Evolutionary conservation across 768 basidiomycete genomes (phyloP).

Genomic region (Astraeus odoratus): DNA sequence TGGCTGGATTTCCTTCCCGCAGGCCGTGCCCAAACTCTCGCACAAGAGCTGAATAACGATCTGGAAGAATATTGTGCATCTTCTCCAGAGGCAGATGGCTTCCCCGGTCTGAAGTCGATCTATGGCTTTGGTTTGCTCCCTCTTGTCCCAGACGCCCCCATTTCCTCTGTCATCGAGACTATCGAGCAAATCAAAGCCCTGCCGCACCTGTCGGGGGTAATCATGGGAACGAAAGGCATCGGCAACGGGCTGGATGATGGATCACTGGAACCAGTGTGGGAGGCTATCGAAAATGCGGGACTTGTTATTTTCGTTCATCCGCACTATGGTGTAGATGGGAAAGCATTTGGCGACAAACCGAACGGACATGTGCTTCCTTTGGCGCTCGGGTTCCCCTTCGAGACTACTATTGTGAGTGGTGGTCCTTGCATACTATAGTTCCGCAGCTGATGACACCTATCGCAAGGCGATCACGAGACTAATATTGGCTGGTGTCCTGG

Average conservation of each 20-base stretch:
- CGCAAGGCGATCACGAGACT: slow-evolving; percentile 63
- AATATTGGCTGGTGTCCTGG: slow-evolving; percentile 75
- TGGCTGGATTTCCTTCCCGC: slow-evolving; percentile 86
- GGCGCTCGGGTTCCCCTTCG: slow-evolving; percentile 84
- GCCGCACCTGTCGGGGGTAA: slow-evolving; percentile 66
- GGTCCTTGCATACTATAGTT: neutral
- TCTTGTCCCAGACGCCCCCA: slow-evolving; percentile 60
- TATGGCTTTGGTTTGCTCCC: slow-evolving; percentile 85
- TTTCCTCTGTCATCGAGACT: slow-evolving; percentile 50
- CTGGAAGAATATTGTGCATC: slow-evolving; percentile 75
- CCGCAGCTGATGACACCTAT: neutral
- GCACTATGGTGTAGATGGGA: slow-evolving; percentile 75
- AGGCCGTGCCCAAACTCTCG: slow-evolving; percentile 56
- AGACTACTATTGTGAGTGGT: slow-evolving; percentile 72
- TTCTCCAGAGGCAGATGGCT: slow-evolving; percentile 35
- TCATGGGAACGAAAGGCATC: slow-evolving; percentile 74
- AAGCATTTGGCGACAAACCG: slow-evolving; percentile 65
- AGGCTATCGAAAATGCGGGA: slow-evolving; percentile 58
- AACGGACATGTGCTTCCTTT: slow-evolving; percentile 88
- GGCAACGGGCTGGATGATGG: slow-evolving; percentile 80
- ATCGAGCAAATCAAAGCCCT: slow-evolving; percentile 59
- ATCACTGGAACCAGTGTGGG: slow-evolving; percentile 74
- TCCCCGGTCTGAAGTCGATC: slow-evolving; percentile 48
- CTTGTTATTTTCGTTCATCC: slow-evolving; percentile 82
- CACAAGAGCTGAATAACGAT: slow-evolving; percentile 67